Base-by-base conservation (phyloP, 805 yeast species). In the Babjeviella inositovora region DNA sequence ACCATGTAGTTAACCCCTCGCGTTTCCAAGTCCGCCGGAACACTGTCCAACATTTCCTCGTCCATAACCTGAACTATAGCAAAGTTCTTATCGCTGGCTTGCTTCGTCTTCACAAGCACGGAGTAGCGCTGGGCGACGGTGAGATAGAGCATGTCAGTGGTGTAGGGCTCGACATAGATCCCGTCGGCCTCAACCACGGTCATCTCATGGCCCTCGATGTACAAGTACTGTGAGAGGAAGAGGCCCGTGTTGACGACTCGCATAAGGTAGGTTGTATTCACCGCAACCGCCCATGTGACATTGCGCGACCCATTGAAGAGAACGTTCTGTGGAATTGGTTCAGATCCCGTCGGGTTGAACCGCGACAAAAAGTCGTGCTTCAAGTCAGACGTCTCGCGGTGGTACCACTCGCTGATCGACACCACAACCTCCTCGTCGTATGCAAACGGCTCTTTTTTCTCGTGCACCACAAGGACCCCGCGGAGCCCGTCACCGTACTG, bases 311-410 rank as follows among this genome's bases (percentile, higher is more conserved):
- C 57, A 35, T 56, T 56, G 33, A 56, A 51, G 24, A 56, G 39
- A 5, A 46, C 13, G 28, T 45, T 52, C 15, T 47, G 46, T 5
- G 61, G 62, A 23, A 55, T 47, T 17, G 63, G 63, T 37, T 56
- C 63, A 17, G 62, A 61, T 10, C 63, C 63, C 9, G 63, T 54
- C 14, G 63, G 63, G 28, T 56, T 56, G 31, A 41, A 56, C 25
- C 53, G 33, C 21, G 37, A 40, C 39, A 49, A 32, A 33, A 56
- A 56, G 6, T 31, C 18, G 17, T 34, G 31, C 30, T 40, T 32
- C 28, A 55, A 45, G 7, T 32, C 41, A 10, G 33, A 36, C 12
- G 45, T 29, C 21, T 38, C 34, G 13, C 36, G 26, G 29, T 56
- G 62, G 37, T 56, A 56, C 45, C 53, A 47, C 31, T 56, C 63